Conservation (phyloP, 208 protist species). For the Leishmania martiniquensis region DNA sequence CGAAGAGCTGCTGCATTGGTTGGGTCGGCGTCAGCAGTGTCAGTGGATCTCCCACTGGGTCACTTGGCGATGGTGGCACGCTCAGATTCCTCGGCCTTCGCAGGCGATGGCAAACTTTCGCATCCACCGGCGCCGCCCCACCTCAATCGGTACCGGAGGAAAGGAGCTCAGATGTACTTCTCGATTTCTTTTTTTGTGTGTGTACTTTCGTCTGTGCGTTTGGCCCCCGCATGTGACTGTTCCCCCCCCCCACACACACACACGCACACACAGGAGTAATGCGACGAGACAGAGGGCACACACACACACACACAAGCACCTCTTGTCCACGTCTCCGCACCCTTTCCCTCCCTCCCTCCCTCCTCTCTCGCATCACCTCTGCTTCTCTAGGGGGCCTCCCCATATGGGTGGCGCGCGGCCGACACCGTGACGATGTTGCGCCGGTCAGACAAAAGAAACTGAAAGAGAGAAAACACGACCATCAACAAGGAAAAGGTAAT, state of each 20-base stretch:
- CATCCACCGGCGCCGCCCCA: no score
- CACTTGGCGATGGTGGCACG: no score
- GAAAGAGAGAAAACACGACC: no score
- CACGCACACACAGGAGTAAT: background rate
- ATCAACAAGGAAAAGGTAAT: no score
- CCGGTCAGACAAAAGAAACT: no score
- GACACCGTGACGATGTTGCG: no score
- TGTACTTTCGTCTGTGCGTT: no score
- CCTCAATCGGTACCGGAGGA: background rate
- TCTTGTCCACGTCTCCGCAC: background rate
- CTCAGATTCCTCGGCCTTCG: background rate
- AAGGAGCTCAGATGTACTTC: background rate
- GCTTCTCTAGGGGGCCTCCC: background rate
- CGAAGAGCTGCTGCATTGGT: background rate
- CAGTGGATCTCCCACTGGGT: background rate
- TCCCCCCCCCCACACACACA: background rate
- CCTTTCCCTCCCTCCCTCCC: conserved; percentile 8
- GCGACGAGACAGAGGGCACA: no score
- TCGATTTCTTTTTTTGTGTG: no score
- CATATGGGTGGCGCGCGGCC: background rate
- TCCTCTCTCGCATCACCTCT: conserved; percentile 4
- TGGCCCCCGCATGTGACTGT: no score
- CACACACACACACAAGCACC: background rate
- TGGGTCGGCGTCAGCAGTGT: background rate
- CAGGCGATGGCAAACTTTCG: background rate